Conservation (phyloP, 805 yeast species). For the Monosporozyma yasuniensis region DNA sequence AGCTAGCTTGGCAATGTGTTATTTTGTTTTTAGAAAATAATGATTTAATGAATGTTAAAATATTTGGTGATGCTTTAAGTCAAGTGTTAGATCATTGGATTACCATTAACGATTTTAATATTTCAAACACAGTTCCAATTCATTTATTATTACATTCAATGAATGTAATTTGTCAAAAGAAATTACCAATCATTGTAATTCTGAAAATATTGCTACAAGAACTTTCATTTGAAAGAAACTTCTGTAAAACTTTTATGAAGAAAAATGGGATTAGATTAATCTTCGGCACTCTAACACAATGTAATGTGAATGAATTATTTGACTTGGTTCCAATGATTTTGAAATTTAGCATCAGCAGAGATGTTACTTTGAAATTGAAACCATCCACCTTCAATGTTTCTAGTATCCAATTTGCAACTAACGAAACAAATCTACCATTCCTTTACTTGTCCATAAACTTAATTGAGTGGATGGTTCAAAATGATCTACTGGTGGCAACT, state of each 20-base stretch:
- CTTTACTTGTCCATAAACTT: conserved; percentile 29
- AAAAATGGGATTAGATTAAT: conserved; percentile 5
- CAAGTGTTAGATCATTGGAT: background rate
- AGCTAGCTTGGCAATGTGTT: conserved; percentile 43
- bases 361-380: background rate
- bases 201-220: background rate
- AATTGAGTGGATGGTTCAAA: conserved; percentile 31
- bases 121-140: background rate
- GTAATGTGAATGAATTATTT: background rate
- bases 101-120: background rate
- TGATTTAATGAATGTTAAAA: conserved; percentile 16
- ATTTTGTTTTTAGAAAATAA: conserved; percentile 38
- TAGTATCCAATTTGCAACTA: background rate
- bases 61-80: background rate
- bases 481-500: conserved; percentile 33
- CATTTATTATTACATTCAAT: background rate
- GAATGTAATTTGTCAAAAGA: background rate
- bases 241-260: conserved; percentile 20
- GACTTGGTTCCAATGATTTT: background rate
- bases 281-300: background rate
- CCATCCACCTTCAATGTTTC: background rate
- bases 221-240: background rate
- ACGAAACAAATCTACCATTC: conserved; percentile 19
- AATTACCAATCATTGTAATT: background rate
- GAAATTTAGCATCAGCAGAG: background rate